phyloP scores from a whole-genome alignment of 805 yeast genomes.

The Suhomyces kilbournensis region DNA sequence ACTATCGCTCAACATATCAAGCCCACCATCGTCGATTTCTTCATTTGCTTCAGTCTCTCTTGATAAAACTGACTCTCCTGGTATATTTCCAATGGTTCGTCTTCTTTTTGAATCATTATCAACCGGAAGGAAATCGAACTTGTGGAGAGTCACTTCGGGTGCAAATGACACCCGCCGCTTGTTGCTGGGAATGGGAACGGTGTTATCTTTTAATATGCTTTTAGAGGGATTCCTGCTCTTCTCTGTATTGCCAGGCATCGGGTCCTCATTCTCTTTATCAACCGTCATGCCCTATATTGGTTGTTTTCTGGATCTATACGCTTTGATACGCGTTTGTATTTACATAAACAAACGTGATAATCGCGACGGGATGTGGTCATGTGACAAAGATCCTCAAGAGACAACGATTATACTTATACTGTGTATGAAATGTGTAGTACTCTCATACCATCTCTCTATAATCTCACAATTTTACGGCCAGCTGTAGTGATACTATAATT shows the following conservation, averaged over 20 bases:
- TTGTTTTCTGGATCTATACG: background rate
- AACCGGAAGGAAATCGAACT: conserved; percentile 40
- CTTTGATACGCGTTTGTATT: conserved; percentile 4
- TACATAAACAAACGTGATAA: background rate
- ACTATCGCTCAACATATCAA: conserved; percentile 20
- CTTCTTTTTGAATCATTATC: conserved; percentile 17
- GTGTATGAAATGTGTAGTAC: no score
- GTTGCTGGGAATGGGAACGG: conserved; percentile 18
- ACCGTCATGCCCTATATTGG: conserved; percentile 1
- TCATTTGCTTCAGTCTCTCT: background rate
- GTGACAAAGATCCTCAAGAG: background rate
- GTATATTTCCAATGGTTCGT: conserved; percentile 25
- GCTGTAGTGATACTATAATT: no score
- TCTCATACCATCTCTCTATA: no score
- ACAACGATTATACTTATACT: no score
- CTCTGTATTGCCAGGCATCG: conserved; percentile 5
- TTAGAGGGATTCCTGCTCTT: conserved; percentile 10
- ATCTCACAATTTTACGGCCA: no score
- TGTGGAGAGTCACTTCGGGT: conserved; percentile 66
- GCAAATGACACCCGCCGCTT: conserved; percentile 72
- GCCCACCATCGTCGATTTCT: conserved; percentile 9
- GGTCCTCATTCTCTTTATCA: conserved; percentile 3
- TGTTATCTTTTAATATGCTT: conserved; percentile 23
- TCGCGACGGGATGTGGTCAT: background rate
- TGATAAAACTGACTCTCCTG: background rate